Evolutionary conservation across 148 eudicot genomes (phyloP).

Genomic region (Dianthus caryophyllus): DNA sequence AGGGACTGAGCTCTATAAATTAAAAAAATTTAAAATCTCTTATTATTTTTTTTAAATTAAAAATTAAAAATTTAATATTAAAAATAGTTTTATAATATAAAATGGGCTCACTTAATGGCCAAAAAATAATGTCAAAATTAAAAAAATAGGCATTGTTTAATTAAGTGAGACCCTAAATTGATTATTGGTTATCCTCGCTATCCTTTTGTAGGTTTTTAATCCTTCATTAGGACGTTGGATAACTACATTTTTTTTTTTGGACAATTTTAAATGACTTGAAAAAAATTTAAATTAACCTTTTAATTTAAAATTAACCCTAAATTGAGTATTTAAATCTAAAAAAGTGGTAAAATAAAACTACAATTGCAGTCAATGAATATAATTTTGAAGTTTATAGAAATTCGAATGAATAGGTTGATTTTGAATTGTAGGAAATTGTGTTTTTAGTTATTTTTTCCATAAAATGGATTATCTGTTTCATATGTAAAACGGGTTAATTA

Average conservation of each 20-base stretch:
- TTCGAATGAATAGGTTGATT: no score
- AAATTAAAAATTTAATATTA: background rate
- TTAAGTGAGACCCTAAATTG: slow-evolving; percentile 26
- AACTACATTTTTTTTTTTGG: slow-evolving; percentile 24
- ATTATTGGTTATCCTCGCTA: slow-evolving; percentile 53
- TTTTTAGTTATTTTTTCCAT: no score
- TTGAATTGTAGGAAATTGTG: no score
- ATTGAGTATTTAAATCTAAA: no score
- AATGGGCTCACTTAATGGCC: slow-evolving; percentile 19
- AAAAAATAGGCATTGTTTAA: background rate
- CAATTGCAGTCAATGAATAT: no score
- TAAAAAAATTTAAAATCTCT: background rate
- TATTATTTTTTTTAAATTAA: background rate
- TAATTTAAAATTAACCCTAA: no score
- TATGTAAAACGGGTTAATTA: no score
- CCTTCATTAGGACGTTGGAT: slow-evolving; percentile 58
- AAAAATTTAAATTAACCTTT: no score
- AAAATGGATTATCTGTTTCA: no score
- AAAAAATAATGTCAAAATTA: slow-evolving; percentile 10
- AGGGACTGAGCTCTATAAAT: slow-evolving; percentile 31
- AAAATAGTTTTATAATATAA: background rate
- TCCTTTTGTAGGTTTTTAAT: slow-evolving; percentile 34
- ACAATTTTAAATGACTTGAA: no score
- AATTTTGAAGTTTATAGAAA: no score
- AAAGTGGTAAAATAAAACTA: no score